These are phyloP conservation scores for Durusdinium trenchii DNA, from an alignment of 73 alveolate species.

Conservation along the genomic window DNA sequence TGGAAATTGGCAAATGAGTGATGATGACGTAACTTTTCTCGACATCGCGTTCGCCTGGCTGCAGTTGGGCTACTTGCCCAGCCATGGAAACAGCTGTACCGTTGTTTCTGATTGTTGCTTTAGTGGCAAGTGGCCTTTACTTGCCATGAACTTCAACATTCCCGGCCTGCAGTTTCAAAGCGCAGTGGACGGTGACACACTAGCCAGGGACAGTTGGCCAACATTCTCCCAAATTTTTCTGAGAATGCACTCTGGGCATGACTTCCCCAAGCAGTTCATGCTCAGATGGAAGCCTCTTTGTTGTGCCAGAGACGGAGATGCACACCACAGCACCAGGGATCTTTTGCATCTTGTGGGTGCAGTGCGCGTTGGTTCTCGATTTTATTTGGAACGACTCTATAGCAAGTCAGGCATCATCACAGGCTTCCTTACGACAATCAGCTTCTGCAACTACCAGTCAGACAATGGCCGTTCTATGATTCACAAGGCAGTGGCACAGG, in stretches of 20 bases:
- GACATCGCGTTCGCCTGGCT: constrained; percentile 25
- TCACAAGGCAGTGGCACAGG: not conserved
- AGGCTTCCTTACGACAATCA: not conserved
- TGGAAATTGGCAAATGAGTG: constrained; percentile 15
- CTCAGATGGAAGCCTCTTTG: not conserved
- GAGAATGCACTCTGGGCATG: not conserved
- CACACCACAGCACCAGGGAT: not conserved
- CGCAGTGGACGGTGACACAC: constrained; percentile 1
- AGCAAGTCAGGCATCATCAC: not conserved
- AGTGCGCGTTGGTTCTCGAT: not conserved
- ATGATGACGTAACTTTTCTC: not conserved
- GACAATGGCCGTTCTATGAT: not conserved
- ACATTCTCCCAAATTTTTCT: not conserved
- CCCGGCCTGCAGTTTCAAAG: constrained; percentile 27
- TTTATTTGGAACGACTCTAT: not conserved
- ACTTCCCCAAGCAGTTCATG: not conserved
- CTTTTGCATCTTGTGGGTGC: not conserved
- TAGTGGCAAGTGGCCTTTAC: constrained; percentile 35
- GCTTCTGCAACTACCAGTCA: not conserved
- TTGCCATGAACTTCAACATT: not conserved
- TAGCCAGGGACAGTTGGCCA: constrained; percentile 9
- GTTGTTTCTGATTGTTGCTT: constrained; percentile 18
- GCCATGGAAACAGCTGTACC: not conserved
- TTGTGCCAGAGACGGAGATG: not conserved
- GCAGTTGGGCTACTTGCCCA: not conserved